Evolutionary conservation across 768 basidiomycete genomes (phyloP), one percentile per base, ranked within the genome.

Genomic region (Kwoniella europaea): DNA sequence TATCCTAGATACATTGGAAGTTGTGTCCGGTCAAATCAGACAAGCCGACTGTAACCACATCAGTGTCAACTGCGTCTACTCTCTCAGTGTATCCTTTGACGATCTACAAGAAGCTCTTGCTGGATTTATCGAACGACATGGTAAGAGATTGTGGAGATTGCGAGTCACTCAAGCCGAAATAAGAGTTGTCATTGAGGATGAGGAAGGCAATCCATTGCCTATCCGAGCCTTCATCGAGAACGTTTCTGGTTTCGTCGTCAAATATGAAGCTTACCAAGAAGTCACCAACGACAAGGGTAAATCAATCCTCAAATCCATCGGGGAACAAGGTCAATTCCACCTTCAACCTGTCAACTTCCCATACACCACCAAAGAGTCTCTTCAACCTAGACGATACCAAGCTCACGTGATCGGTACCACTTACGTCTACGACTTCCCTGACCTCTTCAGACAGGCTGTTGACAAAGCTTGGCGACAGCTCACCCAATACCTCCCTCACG

Each of bases 351-450:
- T 96, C 74, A 91, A 92, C 84, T 89, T 91, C 75, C 87, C 93
- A 0, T 98, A 98, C 85, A 90, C 96, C 15, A 98, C 96, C 68
- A 99, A 97, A 85, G 96, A 98, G 83, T 98, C 94, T 18, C 86
- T 99, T 58, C 97, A 99, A 82, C 97, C 97, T 53, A 95, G 97
- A 84, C 94, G 97, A 73, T 98, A 98, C 86, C 96, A 98, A 82
- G 97, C 97, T 24, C 97, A 99, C 84, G 89, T 98, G 69, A 91
- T 97, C 76, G 97, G 97, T 64, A 99, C 97, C 41, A 99, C 97
- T 62, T 99, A 98, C 83, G 95, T 92, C 42, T 98, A 98, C 85
- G 97, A 98, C 85, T 99, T 98, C 91, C 97, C 97, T 53, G 97
- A 97, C 79, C 89, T 99, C 73, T 99, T 98, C 88, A 91, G 94